Conservation (phyloP, 2,329 filamentous ascomycete species). For the Colletotrichum spinosum region DNA sequence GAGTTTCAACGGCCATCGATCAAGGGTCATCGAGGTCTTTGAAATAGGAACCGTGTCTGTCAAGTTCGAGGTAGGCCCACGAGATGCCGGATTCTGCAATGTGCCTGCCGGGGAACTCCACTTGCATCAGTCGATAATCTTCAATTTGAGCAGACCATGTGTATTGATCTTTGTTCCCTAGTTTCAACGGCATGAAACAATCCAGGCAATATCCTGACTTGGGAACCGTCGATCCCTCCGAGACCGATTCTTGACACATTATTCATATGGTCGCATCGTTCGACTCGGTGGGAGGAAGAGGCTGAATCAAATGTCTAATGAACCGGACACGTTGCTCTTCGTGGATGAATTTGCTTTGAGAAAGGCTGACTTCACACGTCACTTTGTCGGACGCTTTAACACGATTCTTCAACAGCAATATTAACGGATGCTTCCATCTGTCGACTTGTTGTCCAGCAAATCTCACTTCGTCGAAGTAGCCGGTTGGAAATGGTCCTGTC, state of each 20-base stretch:
- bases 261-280: constrained; percentile 3
- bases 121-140: constrained; percentile 31
- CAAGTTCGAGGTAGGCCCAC: constrained; percentile 17
- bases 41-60: constrained; percentile 18
- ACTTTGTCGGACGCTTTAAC: constrained; percentile 4
- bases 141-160: constrained; percentile 15
- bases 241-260: constrained; percentile 8
- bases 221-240: background rate
- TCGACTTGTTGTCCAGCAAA: background rate
- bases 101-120: constrained; percentile 16
- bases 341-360: background rate
- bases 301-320: no score
- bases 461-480: background rate
- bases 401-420: background rate
- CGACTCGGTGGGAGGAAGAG: background rate
- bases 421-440: background rate
- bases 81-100: constrained; percentile 1
- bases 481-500: constrained; percentile 41
- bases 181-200: constrained; percentile 26
- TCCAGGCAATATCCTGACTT: constrained; percentile 15
- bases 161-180: constrained; percentile 14
- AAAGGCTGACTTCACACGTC: background rate
- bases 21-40: constrained; percentile 15
- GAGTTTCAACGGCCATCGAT: constrained; percentile 23
- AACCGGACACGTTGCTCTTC: constrained; percentile 4